Evolutionary conservation across 2,329 filamentous ascomycete species (phyloP).

Genomic region (Piedraia hortae): DNA sequence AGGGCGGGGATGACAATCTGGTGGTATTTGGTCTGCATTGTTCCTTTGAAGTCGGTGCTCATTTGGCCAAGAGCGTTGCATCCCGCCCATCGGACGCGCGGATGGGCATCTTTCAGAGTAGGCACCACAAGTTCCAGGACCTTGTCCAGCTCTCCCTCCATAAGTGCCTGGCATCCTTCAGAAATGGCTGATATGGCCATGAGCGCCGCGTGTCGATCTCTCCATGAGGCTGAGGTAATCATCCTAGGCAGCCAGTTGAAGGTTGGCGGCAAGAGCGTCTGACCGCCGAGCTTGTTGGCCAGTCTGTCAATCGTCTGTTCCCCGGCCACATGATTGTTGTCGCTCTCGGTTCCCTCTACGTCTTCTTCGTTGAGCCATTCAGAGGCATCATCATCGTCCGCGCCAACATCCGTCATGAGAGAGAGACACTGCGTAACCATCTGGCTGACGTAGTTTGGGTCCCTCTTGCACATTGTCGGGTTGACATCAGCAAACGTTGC

Average conservation of each 20-base stretch:
- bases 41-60: constrained; percentile 96
- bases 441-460: constrained; percentile 67
- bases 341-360: constrained; percentile 84
- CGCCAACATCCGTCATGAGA: constrained; percentile 87
- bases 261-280: constrained; percentile 70
- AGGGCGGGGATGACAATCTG: constrained; percentile 66
- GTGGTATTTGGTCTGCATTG: constrained; percentile 93
- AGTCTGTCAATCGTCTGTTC: constrained; percentile 96
- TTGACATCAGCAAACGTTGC: constrained; percentile 91
- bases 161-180: constrained; percentile 82
- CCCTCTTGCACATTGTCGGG: constrained; percentile 83
- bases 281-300: constrained; percentile 89
- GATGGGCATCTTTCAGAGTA: constrained; percentile 65
- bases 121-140: constrained; percentile 88
- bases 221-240: constrained; percentile 88
- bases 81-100: constrained; percentile 84
- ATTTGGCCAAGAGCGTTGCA: constrained; percentile 98
- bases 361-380: constrained; percentile 90
- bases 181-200: constrained; percentile 99
- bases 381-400: constrained; percentile 76
- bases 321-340: constrained; percentile 87
- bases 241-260: constrained; percentile 94
- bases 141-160: constrained; percentile 82
- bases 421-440: constrained; percentile 98
- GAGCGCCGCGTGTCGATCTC: constrained; percentile 79